Percentiles rank a stretch among this genome's conserved stretches.
Evolutionary conservation across 2,329 filamentous ascomycete genomes (phyloP).

Genomic region (Ciborinia camelliae): DNA sequence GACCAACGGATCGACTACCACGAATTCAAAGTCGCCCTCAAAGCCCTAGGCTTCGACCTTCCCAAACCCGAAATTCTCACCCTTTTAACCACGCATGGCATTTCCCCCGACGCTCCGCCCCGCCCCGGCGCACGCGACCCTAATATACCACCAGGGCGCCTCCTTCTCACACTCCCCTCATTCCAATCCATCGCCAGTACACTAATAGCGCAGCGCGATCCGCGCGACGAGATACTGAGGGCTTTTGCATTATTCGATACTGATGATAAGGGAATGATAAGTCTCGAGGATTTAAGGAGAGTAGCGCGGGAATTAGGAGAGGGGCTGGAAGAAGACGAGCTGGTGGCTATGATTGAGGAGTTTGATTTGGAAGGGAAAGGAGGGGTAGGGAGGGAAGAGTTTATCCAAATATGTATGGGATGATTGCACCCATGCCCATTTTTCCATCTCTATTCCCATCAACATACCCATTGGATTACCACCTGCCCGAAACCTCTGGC

Average conservation of each 20-base stretch:
- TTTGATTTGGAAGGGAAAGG: constrained; percentile 94
- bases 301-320: constrained; percentile 91
- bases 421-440: constrained; percentile 17
- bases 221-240: constrained; percentile 82
- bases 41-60: constrained; percentile 90
- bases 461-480: constrained; percentile 8
- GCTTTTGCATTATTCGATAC: constrained; percentile 94
- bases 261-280: constrained; percentile 87
- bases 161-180: constrained; percentile 68
- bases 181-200: constrained; percentile 77
- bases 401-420: constrained; percentile 43
- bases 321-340: constrained; percentile 86
- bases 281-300: constrained; percentile 78
- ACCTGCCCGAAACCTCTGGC: neutral
- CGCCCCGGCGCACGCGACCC: constrained; percentile 50
- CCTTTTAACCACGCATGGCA: constrained; percentile 77
- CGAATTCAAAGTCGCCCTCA: constrained; percentile 94
- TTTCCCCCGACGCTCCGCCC: constrained; percentile 43
- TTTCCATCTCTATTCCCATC: neutral
- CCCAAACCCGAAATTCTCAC: constrained; percentile 80
- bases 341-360: constrained; percentile 95
- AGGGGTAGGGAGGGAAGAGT: constrained; percentile 67
- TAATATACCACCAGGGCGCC: constrained; percentile 50
- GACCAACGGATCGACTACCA: constrained; percentile 95
- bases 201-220: constrained; percentile 78